Conservation (phyloP, 768 basidiomycete species). For the Favolaschia claudopus region DNA sequence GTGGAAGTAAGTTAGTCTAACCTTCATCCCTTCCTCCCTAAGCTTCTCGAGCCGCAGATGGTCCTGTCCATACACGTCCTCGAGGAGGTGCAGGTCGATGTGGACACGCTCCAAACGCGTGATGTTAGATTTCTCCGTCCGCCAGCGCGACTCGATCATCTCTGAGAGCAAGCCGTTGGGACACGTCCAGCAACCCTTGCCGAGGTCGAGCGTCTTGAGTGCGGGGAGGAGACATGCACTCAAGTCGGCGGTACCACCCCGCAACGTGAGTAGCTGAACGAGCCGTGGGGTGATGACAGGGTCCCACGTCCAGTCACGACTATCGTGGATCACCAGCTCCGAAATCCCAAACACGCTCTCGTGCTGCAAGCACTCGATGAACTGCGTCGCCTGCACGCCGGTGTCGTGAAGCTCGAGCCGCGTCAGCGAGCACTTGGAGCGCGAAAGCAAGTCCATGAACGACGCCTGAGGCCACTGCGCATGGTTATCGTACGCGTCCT, state of each 20-base stretch:
- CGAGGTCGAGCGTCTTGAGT: constrained; percentile 38
- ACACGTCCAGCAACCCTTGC: constrained; percentile 37
- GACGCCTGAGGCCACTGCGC: constrained; percentile 39
- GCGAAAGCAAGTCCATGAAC: constrained; percentile 39
- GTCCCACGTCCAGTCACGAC: constrained; percentile 42
- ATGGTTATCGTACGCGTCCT: constrained; percentile 36
- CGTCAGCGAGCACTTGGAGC: constrained; percentile 37
- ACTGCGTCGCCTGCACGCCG: constrained; percentile 38
- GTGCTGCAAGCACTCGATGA: constrained; percentile 37
- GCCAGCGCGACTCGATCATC: constrained; percentile 47
- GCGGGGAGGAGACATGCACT: constrained; percentile 32
- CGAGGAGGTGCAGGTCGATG: constrained; percentile 35
- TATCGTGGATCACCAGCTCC: constrained; percentile 42
- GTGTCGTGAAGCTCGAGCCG: constrained; percentile 42
- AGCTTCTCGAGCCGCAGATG: constrained; percentile 37
- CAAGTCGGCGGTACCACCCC: background rate
- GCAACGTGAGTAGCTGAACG: constrained; percentile 36
- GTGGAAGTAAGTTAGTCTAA: constrained; percentile 27
- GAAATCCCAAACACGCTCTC: constrained; percentile 35
- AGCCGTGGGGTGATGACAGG: constrained; percentile 40
- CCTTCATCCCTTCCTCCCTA: constrained; percentile 42
- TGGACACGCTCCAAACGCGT: constrained; percentile 38
- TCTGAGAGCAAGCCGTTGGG: constrained; percentile 40
- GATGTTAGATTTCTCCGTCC: constrained; percentile 26
- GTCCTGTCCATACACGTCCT: constrained; percentile 40